Evolutionary conservation across 805 yeast species (phyloP), one percentile per base, ranked within the genome.

Genomic region (Starmerella potacharoeniae): DNA sequence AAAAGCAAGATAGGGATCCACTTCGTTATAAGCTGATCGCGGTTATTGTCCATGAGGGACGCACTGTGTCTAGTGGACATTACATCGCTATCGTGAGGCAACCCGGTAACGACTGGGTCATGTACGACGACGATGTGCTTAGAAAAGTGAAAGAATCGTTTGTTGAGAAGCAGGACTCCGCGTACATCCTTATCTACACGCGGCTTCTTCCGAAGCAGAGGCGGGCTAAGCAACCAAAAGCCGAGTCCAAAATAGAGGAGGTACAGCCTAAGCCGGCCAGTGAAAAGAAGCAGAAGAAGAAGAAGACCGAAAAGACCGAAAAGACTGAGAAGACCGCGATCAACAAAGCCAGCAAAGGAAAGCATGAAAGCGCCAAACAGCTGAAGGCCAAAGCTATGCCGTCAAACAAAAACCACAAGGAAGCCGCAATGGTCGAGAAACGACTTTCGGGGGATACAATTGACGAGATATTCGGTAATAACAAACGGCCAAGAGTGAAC

Each of bases 41-140:
- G 28, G 96, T 91, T 16, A 86, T 91, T 57, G 91, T 89, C 5
- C 98, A 93, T 66, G 96, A 87, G 64, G 98, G 98, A 42, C 76
- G 97, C 59, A 85, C 96, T 1, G 82, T 90, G 13, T 82, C 89
- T 46, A 82, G 93, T 3, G 98, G 98, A 4, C 98, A 93, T 69
- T 93, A 93, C 65, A 79, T 89, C 56, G 86, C 95, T 0, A 88
- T 86, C 66, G 86, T 96, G 66, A 79, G 84, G 59, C 96, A 90
- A 69, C 95, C 97, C 0, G 93, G 86, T 69, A 91, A 89, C 1
- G 71, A 84, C 1, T 93, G 97, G 98, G 83, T 88, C 33, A 83
- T 88, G 9, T 93, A 91, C 69, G 97, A 93, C 67, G 98, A 93
- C 67, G 98, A 93, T 64, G 81, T 83, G 64, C 81, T 87, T 61